Base-by-base conservation (phyloP, 495 filamentous ascomycete species). In the Chaetomium cochliodes region DNA sequence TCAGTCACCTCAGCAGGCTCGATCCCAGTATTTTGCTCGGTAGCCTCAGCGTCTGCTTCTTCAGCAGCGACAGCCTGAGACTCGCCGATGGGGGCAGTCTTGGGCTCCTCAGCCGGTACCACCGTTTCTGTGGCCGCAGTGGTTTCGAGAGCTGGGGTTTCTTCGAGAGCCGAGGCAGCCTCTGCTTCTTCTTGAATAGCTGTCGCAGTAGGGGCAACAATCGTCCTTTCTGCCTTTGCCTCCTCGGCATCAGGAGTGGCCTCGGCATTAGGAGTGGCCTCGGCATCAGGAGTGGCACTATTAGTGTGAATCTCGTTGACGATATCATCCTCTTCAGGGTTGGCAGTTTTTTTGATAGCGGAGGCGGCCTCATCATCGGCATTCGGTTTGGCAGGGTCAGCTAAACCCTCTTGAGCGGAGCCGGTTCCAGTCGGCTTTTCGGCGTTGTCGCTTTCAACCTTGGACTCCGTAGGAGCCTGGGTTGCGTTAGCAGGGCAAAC, bases 131-230 rank as follows among this genome's bases (percentile, higher is more conserved):
- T 37, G 23, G 72, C 28, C 7, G 58, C 58, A 52, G 58, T 12
- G 44, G 56, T 54, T 58, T 41, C 39, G 39, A 18, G 13, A 23
- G 52, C 28, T 4, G 49, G 23, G 13, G 53, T 5, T 41, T 44
- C 52, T 46, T 67, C 69, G 18, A n/a, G 62, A 44, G 42, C 60
- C 6, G 69, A 58, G 44, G 68, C 58, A 25, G 53, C 44, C 25
- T 65, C 50, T 12, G n/a, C n/a, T n/a, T 65, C 53, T 54, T 70
- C 66, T 20, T 72, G 52, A 12, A 41, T 51, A 63, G 59, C 20
- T 18, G 51, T 51, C 0, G 64, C 58, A 15, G 56, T 55, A 46
- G 37, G 30, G 16, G 51, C n/a, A 22, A 61, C 60, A 2, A 20
- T 37, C 37, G 39, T n/a, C 20, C 23, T 42, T 30, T 67, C 59